Evolutionary conservation across 495 filamentous ascomycete species (phyloP).

Genomic region (Penicillium chermesinum): DNA sequence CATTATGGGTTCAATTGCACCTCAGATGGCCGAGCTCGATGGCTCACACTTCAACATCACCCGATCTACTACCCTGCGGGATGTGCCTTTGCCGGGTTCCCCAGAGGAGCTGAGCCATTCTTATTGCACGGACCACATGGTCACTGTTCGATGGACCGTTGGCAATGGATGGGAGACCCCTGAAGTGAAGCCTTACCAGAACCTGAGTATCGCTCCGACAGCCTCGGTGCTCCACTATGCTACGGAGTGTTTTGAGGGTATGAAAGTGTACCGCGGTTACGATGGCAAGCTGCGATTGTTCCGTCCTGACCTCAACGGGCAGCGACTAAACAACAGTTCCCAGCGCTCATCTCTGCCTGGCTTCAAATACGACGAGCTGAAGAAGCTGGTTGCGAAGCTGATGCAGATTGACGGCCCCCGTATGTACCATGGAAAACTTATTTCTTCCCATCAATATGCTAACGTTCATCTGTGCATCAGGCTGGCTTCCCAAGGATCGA

Average conservation of each 20-base stretch:
- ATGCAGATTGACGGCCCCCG: constrained; percentile 48
- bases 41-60: constrained; percentile 67
- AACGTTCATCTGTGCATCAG: constrained; percentile 14
- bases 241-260: constrained; percentile 87
- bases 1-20: constrained; percentile 35
- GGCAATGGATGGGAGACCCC: constrained; percentile 70
- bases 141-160: constrained; percentile 66
- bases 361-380: constrained; percentile 65
- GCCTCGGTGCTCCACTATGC: constrained; percentile 87
- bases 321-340: constrained; percentile 65
- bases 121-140: constrained; percentile 87
- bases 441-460: constrained; percentile 3
- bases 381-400: constrained; percentile 66
- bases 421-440: constrained; percentile 15
- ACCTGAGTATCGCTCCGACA: constrained; percentile 75
- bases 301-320: constrained; percentile 71
- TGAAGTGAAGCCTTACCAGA: constrained; percentile 72
- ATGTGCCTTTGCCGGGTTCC: constrained; percentile 60
- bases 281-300: constrained; percentile 82
- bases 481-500: constrained; percentile 71
- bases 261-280: constrained; percentile 80
- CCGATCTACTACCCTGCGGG: constrained; percentile 58
- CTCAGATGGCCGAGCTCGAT: constrained; percentile 52
- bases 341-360: constrained; percentile 71
- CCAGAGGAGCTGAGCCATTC: constrained; percentile 46